Percentiles rank a stretch among this genome's conserved stretches.
These are phyloP conservation scores for Calonectria ilicicola DNA, from an alignment of 2,329 filamentous ascomycete species.

Conservation along the genomic window DNA sequence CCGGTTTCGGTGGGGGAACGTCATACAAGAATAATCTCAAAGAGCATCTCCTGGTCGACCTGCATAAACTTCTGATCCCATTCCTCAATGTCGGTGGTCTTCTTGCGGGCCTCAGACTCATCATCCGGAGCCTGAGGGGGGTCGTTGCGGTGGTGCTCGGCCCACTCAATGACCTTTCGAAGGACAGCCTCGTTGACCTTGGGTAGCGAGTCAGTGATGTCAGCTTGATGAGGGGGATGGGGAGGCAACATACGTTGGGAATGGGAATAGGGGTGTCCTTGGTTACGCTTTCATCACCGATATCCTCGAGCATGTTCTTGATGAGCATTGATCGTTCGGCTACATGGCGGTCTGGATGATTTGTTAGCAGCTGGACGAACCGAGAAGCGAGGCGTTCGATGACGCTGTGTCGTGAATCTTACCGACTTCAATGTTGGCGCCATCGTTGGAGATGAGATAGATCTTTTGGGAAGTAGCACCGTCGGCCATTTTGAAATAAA, in stretches of 20 bases:
- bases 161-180: conserved; percentile 98
- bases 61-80: conserved; percentile 99
- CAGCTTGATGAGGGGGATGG: conserved; percentile 13
- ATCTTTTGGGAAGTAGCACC: conserved; percentile 54
- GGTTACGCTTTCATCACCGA: conserved; percentile 73
- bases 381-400: conserved; percentile 17
- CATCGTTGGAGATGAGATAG: conserved; percentile 65
- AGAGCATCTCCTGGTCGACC: conserved; percentile 99
- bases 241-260: conserved; percentile 73
- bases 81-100: conserved; percentile 98
- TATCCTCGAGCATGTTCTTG: conserved; percentile 98
- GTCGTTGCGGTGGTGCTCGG: conserved; percentile 92
- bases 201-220: conserved; percentile 28
- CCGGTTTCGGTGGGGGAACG: neutral
- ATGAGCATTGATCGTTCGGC: conserved; percentile 94
- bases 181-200: conserved; percentile 93
- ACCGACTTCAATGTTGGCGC: conserved; percentile 60
- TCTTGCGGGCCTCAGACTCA: conserved; percentile 94
- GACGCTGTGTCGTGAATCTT: conserved; percentile 44
- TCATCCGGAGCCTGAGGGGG: conserved; percentile 86
- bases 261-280: conserved; percentile 83
- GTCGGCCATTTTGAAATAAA: conserved; percentile 51
- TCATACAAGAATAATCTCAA: conserved; percentile 96
- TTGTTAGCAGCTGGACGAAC: conserved; percentile 29
- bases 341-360: conserved; percentile 76